Evolutionary conservation across 2,329 filamentous ascomycete species (phyloP), one percentile per base, ranked within the genome.

Genomic region (Phialophora macrospora): DNA sequence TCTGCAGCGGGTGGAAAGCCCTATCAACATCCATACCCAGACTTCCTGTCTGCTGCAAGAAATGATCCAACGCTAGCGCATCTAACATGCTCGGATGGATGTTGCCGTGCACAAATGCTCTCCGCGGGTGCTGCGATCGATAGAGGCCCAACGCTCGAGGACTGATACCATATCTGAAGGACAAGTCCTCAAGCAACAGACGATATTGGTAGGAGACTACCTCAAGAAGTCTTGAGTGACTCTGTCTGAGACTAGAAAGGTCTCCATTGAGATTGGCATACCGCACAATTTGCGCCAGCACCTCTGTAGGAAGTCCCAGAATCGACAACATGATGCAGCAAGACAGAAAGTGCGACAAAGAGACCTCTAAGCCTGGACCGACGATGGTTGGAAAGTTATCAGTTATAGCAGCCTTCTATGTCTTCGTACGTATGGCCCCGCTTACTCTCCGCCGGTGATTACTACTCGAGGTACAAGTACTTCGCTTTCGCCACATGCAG

Each of bases 231-330:
- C 34, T 54, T 20, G 59, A 55, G 49, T 56, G 55, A 46, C 48
- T 54, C 46, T 59, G 32, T 51, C 62, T 38, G 34, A 64, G 41
- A 12, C 44, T 48, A 17, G 54, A 26, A 49, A 68, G 57, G 22
- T 62, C 65, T 24, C 62, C 61, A n/a, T 62, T 59, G 59, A 65
- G 49, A 32, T 56, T 61, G 28, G 44, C 66, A 20, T 65, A 52
- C 20, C 58, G 63, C 12, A 65, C 22, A 24, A 68, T 51, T 49
- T 63, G 63, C 5, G 61, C 49, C 24, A 65, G 20, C 8, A 65
- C 54, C 60, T 68, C 66, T 5, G 49, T 20, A 22, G 66, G 66
- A 28, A 68, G 63, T 4, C 63, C 51, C 8, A 32, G 14, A 11
- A 68, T 34, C 12, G 48, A 34, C 8, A 56, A 20, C 58, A 62